These are phyloP conservation scores for Kwoniella heveanensis DNA, from an alignment of 768 basidiomycete genomes.

Conservation along the genomic window DNA sequence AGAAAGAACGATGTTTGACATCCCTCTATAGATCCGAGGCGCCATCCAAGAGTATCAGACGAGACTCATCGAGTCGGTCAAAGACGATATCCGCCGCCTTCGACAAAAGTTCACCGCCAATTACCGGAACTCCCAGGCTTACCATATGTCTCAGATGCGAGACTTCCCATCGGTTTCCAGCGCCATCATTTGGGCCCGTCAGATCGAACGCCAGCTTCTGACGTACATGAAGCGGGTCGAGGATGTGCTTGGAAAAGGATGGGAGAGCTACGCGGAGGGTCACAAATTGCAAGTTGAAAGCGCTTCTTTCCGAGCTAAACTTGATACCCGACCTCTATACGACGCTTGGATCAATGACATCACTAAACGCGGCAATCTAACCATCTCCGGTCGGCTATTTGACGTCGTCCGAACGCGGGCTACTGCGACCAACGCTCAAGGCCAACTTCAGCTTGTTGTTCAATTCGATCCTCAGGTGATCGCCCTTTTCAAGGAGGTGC, in stretches of 20 bases:
- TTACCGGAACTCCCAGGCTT: conserved; percentile 92
- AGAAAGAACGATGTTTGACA: not conserved
- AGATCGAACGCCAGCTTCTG: conserved; percentile 92
- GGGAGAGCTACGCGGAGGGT: conserved; percentile 99
- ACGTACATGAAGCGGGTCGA: conserved; percentile 99
- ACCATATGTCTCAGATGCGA: conserved; percentile 98
- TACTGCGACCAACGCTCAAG: conserved; percentile 59
- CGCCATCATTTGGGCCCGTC: conserved; percentile 98
- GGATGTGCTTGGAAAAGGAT: conserved; percentile 93
- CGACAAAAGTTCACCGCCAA: conserved; percentile 99
- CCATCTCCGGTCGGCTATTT: conserved; percentile 83
- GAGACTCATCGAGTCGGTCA: conserved; percentile 96
- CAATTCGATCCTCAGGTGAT: conserved; percentile 99
- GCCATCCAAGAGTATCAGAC: conserved; percentile 99
- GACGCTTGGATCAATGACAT: conserved; percentile 98
- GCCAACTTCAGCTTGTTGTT: conserved; percentile 69
- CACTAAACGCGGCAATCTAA: conserved; percentile 65
- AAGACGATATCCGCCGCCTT: conserved; percentile 92
- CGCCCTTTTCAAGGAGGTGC: conserved; percentile 89
- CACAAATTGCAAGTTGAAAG: conserved; percentile 94
- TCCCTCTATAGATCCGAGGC: conserved; percentile 69
- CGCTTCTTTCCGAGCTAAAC: conserved; percentile 88
- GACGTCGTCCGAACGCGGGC: conserved; percentile 65
- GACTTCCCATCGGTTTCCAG: conserved; percentile 98
- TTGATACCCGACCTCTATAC: conserved; percentile 89